Conservation (phyloP, 768 basidiomycete genomes). For the Hygrocybe punicea region DNA sequence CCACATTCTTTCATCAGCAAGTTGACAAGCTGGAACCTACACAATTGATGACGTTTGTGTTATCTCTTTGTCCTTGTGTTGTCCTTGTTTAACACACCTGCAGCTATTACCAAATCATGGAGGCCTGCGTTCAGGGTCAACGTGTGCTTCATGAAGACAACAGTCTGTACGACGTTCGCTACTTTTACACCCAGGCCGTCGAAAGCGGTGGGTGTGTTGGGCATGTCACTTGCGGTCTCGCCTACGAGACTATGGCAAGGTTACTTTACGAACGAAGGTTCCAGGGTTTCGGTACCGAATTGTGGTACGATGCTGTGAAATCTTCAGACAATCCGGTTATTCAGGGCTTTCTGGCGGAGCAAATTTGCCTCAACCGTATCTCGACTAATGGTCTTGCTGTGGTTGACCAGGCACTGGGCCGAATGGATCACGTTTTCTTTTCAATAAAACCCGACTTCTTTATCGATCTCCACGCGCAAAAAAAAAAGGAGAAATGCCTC, state of each 20-base stretch:
- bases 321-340: slow-evolving; percentile 9
- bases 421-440: slow-evolving; percentile 9
- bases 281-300: slow-evolving; percentile 1
- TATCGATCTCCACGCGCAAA: too few species aligned
- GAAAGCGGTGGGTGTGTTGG: slow-evolving; percentile 13
- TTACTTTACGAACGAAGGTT: not conserved
- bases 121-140: slow-evolving; percentile 9
- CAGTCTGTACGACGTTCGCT: slow-evolving; percentile 6
- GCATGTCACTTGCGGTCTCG: slow-evolving; percentile 12
- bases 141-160: slow-evolving; percentile 3
- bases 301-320: not conserved
- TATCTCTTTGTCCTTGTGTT: not conserved
- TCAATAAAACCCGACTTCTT: slow-evolving; percentile 9
- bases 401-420: slow-evolving; percentile 7
- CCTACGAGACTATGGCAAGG: slow-evolving; percentile 11
- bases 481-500: slow-evolving; percentile 4
- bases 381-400: slow-evolving; percentile 8
- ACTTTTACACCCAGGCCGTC: too few species aligned
- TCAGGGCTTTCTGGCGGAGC: slow-evolving; percentile 13
- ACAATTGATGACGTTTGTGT: not conserved
- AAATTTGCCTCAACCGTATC: slow-evolving; percentile 7
- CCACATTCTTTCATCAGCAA: too few species aligned
- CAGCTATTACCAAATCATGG: slow-evolving; percentile 14
- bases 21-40: too few species aligned
- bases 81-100: not conserved